Conservation (phyloP, 805 yeast species). For the Saturnispora serradocipensis region DNA sequence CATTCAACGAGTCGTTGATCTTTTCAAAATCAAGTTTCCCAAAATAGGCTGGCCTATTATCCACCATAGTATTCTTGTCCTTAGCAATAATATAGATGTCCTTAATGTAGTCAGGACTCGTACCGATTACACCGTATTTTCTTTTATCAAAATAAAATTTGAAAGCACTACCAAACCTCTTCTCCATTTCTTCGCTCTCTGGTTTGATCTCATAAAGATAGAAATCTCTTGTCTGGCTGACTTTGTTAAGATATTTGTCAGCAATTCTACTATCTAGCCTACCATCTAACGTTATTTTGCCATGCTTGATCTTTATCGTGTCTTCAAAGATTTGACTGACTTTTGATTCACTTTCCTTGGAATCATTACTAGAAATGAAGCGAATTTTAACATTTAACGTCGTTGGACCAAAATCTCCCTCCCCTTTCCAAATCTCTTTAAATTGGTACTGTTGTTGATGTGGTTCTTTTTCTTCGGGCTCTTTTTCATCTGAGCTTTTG, state of each 20-base stretch:
- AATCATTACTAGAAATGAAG: slow-evolving; percentile 12
- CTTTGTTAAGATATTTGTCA: slow-evolving; percentile 43
- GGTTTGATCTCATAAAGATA: slow-evolving; percentile 37
- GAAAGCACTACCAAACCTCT: slow-evolving; percentile 28
- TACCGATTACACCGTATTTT: slow-evolving; percentile 54
- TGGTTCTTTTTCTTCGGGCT: not conserved
- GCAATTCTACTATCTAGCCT: slow-evolving; percentile 48
- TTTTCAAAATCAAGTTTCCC: slow-evolving; percentile 15
- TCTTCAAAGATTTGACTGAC: slow-evolving; percentile 15
- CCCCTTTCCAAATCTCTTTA: slow-evolving; percentile 16
- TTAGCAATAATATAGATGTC: slow-evolving; percentile 49
- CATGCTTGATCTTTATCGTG: slow-evolving; percentile 11
- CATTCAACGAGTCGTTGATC: slow-evolving; percentile 10
- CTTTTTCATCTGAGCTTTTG: not conserved
- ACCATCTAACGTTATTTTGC: slow-evolving; percentile 45
- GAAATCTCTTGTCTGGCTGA: slow-evolving; percentile 42
- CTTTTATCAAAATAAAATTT: slow-evolving; percentile 37
- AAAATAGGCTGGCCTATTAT: slow-evolving; percentile 14
- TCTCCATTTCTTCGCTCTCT: slow-evolving; percentile 11
- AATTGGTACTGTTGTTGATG: not conserved
- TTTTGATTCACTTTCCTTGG: slow-evolving; percentile 5
- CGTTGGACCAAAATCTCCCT: slow-evolving; percentile 10
- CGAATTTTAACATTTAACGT: slow-evolving; percentile 10
- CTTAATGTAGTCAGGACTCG: slow-evolving; percentile 41
- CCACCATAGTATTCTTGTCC: slow-evolving; percentile 11